Conservation (phyloP, 768 basidiomycete genomes). For the Gymnopilus junonius region DNA sequence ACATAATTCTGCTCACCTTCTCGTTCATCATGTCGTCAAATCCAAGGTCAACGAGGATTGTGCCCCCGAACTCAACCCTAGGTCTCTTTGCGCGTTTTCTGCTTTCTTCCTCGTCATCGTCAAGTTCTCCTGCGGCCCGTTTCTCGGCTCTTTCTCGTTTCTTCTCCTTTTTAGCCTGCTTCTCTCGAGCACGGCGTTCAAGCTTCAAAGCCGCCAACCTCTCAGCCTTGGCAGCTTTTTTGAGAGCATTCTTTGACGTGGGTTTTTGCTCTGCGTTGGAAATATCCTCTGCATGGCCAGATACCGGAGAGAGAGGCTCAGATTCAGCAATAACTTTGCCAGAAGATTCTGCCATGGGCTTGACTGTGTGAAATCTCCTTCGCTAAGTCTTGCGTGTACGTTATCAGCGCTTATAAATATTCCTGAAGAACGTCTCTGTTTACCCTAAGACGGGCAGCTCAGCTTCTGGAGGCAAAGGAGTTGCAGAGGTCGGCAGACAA, state of each 20-base stretch:
- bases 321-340: not conserved
- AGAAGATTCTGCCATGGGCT: constrained; percentile 11
- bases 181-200: constrained; percentile 78
- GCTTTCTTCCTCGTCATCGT: constrained; percentile 46
- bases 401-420: constrained; percentile 3
- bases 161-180: constrained; percentile 76
- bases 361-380: not conserved
- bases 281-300: constrained; percentile 6
- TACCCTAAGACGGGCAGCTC: constrained; percentile 3
- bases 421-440: constrained; percentile 1
- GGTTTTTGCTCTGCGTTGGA: constrained; percentile 23
- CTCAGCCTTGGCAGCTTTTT: constrained; percentile 74
- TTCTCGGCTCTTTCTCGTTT: constrained; percentile 62
- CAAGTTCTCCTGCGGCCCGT: constrained; percentile 67
- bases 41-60: constrained; percentile 83
- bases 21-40: constrained; percentile 95
- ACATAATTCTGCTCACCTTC: constrained; percentile 61
- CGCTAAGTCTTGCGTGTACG: constrained; percentile 2
- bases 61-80: constrained; percentile 57
- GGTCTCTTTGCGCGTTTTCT: constrained; percentile 45
- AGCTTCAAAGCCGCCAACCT: constrained; percentile 68
- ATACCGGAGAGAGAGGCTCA: not conserved
- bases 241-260: constrained; percentile 80
- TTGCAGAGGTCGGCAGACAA: not conserved
- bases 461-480: not conserved